Base-by-base conservation (phyloP, 441 rosid genomes). In the Rhodomyrtus psidioides region DNA sequence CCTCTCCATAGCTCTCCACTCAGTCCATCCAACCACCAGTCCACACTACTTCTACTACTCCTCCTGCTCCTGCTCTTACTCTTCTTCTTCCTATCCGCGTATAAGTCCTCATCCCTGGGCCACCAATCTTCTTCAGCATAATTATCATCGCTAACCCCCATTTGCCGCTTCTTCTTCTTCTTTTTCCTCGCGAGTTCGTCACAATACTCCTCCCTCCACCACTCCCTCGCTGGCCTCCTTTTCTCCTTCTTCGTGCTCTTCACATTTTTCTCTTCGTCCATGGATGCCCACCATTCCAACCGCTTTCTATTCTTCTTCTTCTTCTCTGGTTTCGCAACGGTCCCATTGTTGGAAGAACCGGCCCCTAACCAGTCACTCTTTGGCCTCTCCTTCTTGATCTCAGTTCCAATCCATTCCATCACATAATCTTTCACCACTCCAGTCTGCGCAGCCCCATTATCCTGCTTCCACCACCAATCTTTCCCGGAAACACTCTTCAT, bases 171-270 rank as follows among this genome's bases (percentile, higher is more conserved):
- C 85, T 94, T 94, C 91, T 92, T 93, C 89, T 90, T 91, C 83
- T 92, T 95, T 88, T 93, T 94, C 89, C 90, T 93, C 6, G 94
- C 93, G 2, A 95, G 89, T 82, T 96, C 98, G 86, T 96, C 98
- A 28, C 97, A 93, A 53, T 96, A 94, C 92, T 97, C 98, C 85
- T 95, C 98, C 84, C 92, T 95, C 98, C 97, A 97, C 99, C 99
- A 97, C 86, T 95, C 95, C 89, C 99, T 93, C 6, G 98, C 94
- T 57, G 91, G 94, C 91, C 95, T 92, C 81, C 93, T 88, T 92
- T 91, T 94, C 84, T 91, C 93, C 86, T 85, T 90, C 90, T 92
- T 94, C 23, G 83, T 84, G 81, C 84, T 85, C 79, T 87, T 90
- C 70, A 81, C 82, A 81, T 86, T 90, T 81, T 88, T 88, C 55